Evolutionary conservation across 73 alveolate species (phyloP), one percentile per base, ranked within the genome.

Genomic region (Durusdinium trenchii): DNA sequence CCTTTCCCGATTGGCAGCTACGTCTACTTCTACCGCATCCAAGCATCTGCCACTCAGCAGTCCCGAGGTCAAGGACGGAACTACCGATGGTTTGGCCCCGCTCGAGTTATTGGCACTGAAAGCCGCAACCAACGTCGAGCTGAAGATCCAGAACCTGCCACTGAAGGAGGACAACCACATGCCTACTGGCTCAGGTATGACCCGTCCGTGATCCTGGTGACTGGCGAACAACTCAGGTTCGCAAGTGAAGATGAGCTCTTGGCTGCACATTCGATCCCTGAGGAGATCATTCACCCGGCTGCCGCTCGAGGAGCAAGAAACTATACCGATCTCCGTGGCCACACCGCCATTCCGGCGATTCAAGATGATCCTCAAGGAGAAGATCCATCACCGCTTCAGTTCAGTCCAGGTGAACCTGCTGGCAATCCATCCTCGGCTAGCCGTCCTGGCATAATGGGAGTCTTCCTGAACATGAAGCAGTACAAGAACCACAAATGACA

Each of bases 141-240:
- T 32, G 84, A 9, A 71, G 84, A 71, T 71, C 36, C 38, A 6
- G 78, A 28, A 26, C 23, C 50, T 6, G 51, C 84, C 3, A 71
- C 84, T 71, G 84, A 71, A 6, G 84, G 51, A 6, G 84, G 84
- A 2, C 84, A 71, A 28, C 84, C 84, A 3, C 84, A 48, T n/a
- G n/a, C n/a, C n/a, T n/a, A n/a, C n/a, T n/a, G n/a, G n/a, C n/a
- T n/a, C n/a, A n/a, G n/a, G n/a, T n/a, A n/a, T n/a, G n/a, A n/a
- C n/a, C n/a, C n/a, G n/a, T n/a, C n/a, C n/a, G n/a, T n/a, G n/a
- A n/a, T 71, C 26, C 50, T 71, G 47, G 84, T 71, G 50, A 32
- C 84, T 35, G 84, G 84, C 9, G 84, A 71, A 48, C 84, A 71
- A 48, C 84, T 71, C 9, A 6, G 84, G 50, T 71, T 71, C 50